Conservation (phyloP, 306 rosid species). For the Castanopsis chinensis region DNA sequence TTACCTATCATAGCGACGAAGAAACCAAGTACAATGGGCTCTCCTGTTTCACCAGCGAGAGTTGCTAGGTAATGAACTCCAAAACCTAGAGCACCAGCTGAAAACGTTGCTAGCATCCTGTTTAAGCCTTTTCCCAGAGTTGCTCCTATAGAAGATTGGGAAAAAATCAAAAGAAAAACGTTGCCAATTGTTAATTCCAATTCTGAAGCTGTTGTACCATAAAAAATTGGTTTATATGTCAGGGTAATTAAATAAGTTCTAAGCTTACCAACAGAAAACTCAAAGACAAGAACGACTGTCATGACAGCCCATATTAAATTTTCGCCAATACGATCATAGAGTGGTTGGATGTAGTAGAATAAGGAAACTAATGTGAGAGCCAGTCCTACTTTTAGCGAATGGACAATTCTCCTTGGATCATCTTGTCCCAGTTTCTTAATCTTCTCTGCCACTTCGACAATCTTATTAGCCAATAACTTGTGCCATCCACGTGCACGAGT, state of each 20-base stretch:
- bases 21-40: neutral
- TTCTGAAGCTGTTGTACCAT: too few species aligned
- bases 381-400: neutral
- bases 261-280: conserved; percentile 25
- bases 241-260: too few species aligned
- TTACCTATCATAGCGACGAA: conserved; percentile 24
- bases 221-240: too few species aligned
- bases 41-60: too few species aligned
- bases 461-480: neutral
- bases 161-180: too few species aligned
- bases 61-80: conserved; percentile 15
- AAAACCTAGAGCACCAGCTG: conserved; percentile 34
- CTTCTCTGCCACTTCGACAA: neutral
- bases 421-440: conserved; percentile 23
- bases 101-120: conserved; percentile 18
- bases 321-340: conserved; percentile 14
- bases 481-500: neutral
- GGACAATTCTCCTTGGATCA: conserved; percentile 29
- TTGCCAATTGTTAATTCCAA: too few species aligned
- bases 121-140: too few species aligned
- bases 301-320: conserved; percentile 28
- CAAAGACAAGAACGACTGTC: conserved; percentile 20
- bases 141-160: conserved; percentile 20
- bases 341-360: neutral
- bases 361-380: too few species aligned